Evolutionary conservation across 306 rosid species (phyloP).

Genomic region (Malus asiatica): DNA sequence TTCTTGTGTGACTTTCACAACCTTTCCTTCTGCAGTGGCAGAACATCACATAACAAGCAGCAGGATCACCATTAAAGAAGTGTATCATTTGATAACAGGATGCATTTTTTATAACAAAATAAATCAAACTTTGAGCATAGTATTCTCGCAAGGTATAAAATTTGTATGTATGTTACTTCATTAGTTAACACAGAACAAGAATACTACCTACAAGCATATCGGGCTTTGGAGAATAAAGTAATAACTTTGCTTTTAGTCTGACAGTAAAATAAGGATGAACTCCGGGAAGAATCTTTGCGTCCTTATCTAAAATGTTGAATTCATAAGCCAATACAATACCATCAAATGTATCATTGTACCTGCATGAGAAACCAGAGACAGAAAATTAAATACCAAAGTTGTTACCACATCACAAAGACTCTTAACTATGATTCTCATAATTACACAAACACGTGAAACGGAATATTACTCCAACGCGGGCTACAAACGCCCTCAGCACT

Average conservation of each 20-base stretch:
- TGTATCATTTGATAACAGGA: neutral
- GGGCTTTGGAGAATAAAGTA: constrained; percentile 80
- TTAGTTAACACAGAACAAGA: neutral
- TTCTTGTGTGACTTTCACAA: constrained; percentile 56
- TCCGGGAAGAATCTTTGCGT: constrained; percentile 26
- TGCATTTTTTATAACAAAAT: neutral
- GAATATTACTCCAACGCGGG: neutral
- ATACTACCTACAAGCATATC: constrained; percentile 70
- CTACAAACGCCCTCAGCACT: neutral
- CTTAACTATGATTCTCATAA: neutral
- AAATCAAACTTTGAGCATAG: neutral
- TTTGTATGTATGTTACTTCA: neutral
- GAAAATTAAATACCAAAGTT: neutral
- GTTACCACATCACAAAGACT: neutral
- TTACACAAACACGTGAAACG: neutral
- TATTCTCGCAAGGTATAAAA: neutral
- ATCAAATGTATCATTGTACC: constrained; percentile 57
- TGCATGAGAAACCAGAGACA: constrained; percentile 20
- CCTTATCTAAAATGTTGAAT: constrained; percentile 22
- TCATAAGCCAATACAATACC: constrained; percentile 45
- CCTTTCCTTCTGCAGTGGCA: constrained; percentile 66
- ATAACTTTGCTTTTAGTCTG: constrained; percentile 39
- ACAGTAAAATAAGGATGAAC: constrained; percentile 56
- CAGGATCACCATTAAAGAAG: neutral
- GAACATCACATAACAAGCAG: neutral